These are phyloP conservation scores for Spergularia azorica DNA, from an alignment of 179 eudicot species.

Conservation along the genomic window DNA sequence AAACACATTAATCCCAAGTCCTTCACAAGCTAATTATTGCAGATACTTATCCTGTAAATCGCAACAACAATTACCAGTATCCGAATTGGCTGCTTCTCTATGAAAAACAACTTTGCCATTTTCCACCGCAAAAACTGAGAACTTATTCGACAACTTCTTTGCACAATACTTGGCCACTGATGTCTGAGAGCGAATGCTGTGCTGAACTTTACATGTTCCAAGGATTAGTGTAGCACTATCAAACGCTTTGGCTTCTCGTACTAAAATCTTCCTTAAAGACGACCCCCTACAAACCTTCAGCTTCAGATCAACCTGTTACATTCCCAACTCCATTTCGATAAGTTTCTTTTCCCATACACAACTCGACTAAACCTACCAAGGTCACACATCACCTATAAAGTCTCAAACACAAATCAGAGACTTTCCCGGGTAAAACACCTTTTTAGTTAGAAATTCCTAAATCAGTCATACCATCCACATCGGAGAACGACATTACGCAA, in stretches of 20 bases:
- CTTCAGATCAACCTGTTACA: constrained; percentile 83
- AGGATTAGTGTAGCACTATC: constrained; percentile 49
- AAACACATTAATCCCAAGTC: constrained; percentile 3
- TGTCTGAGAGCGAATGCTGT: constrained; percentile 52
- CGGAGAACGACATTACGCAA: constrained; percentile 2
- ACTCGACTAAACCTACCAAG: neutral
- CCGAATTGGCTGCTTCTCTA: constrained; percentile 31
- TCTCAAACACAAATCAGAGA: neutral
- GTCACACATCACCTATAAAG: neutral
- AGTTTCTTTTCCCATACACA: constrained; percentile 2
- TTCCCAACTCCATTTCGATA: neutral
- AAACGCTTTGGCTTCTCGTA: constrained; percentile 61
- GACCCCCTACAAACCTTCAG: constrained; percentile 87
- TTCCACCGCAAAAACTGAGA: constrained; percentile 65
- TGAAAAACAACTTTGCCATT: constrained; percentile 63
- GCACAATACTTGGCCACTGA: constrained; percentile 87
- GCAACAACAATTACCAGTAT: constrained; percentile 32
- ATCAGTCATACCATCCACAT: constrained; percentile 15
- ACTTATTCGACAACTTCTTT: constrained; percentile 48
- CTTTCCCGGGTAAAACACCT: neutral
- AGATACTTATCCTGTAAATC: neutral
- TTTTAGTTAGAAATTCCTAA: neutral
- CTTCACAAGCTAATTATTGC: neutral
- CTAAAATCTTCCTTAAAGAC: constrained; percentile 67
- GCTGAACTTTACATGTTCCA: constrained; percentile 45